Base-by-base conservation (phyloP, 2,329 filamentous ascomycete genomes). In the Eurotiales sp. region DNA sequence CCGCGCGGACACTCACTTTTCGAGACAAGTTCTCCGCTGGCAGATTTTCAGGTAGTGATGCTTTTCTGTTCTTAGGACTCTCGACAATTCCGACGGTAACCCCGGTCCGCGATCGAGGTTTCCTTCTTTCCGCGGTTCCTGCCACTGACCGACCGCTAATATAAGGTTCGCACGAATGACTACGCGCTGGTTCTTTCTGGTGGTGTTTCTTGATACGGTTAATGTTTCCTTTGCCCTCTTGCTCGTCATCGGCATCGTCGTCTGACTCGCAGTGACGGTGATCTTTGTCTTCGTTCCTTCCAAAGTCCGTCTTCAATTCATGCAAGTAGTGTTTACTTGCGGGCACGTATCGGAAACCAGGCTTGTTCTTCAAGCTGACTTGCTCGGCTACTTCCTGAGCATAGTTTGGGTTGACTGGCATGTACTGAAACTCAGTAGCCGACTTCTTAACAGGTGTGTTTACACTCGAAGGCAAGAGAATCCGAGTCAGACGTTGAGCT, bases 331-430 rank as follows among this genome's bases (percentile, higher is more conserved):
- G 54, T 15, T 59, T 52, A 5, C 54, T 59, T 0, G 66, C 62
- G 2, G 64, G 67, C 14, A 69, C 66, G 40, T 70, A 71, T 14
- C 58, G 59, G 39, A 69, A 68, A 11, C 61, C 58, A 30, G 60
- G 56, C 11, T 52, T 57, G 4, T 46, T 45, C 6, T 46, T 50
- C 2, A 54, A 50, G 3, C 46, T 47, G 1, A 53, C 45, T 1
- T 54, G 60, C 32, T 65, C 61, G 1, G 60, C 59, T 2, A 66
- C 58, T 48, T 69, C 63, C 3, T 58, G 52, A 0, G 59, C 49
- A 42, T 71, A 70, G 42, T 69, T 61, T 30, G 60, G 61, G 0
- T 53, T 57, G 15, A 70, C 61, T 3, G 66, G 68, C 40, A 60
- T 64, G 45, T 71, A 71, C 7, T 64, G 59, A 44, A 70, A 70